Base-by-base conservation (phyloP, 306 rosid species). In the Astragalus membranaceus region DNA sequence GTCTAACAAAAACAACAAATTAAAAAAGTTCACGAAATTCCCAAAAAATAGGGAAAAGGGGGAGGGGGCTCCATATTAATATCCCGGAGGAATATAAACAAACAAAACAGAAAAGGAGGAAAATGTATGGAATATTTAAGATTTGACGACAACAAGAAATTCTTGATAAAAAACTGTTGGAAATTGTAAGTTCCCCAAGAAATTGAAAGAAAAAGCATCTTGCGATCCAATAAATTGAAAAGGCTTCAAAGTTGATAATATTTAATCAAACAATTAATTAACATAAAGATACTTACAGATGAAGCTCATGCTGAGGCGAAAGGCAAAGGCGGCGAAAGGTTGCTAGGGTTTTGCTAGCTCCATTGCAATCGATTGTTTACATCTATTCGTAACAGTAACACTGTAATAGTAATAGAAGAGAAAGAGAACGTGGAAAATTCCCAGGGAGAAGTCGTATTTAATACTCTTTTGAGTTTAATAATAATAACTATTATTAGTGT, bases 331-430 rank as follows among this genome's bases (percentile, higher is more conserved):
- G 89, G 95, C 85, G 77, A 50, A 51, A 35, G 76, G 53, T 20
- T 36, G 84, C 83, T 87, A 88, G 90, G 86, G 93, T 87, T 81
- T 78, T 59, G 82, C 64, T 70, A 84, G 72, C 79, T 79, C 87
- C 88, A 79, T 78, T 76, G 82, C 36, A 66, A 39, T 42, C 10
- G 39, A 75, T 62, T 35, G 68, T 75, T 77, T 29, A 42, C 55
- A 29, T 35, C 47, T 16, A 49, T 32, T 37, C 37, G 13, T 10
- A 37, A 73, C 23, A 72, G 73, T 57, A 46, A 78, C 81, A 54
- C 48, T 55, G 54, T 35, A 70, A 53, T 13, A 57, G 13, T 48
- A 58, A 64, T 54, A 23, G 0, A 20, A 51, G 61, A 37, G 72
- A 56, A 55, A 33, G 71, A 52, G 60, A 56, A 69, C 4, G 59